phyloP scores from a whole-genome alignment of 257 asterid genomes.

The Avicennia marina region DNA sequence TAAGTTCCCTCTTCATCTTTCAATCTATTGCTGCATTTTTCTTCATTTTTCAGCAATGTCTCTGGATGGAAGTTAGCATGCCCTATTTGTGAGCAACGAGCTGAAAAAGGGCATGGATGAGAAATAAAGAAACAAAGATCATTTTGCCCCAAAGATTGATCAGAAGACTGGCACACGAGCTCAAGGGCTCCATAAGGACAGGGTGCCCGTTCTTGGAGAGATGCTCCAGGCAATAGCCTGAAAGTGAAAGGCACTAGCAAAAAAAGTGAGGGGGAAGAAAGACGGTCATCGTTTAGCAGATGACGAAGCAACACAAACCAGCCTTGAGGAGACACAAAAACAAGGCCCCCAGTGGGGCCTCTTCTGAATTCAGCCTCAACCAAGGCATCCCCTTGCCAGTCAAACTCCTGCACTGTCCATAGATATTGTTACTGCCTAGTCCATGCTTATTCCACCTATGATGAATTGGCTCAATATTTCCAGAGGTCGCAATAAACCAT shows the following conservation, averaged over 20 bases:
- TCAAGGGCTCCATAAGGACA: background rate
- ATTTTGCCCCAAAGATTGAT: background rate
- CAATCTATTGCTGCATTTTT: too few species aligned
- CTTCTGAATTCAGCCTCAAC: conserved; percentile 60
- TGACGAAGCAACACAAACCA: conserved; percentile 3
- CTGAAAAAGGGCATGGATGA: background rate
- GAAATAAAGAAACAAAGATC: background rate
- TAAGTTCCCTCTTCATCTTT: too few species aligned
- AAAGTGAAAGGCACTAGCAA: conserved; percentile 1
- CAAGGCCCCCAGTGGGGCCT: conserved; percentile 20
- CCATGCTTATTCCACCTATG: conserved; percentile 84
- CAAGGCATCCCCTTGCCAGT: conserved; percentile 85
- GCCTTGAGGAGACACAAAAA: conserved; percentile 13
- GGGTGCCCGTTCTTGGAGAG: background rate
- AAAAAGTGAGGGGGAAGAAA: conserved; percentile 16
- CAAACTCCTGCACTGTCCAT: conserved; percentile 62
- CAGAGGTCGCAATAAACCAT: conserved; percentile 66
- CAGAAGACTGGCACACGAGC: background rate
- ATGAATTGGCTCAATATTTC: conserved; percentile 53
- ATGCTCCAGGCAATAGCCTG: background rate
- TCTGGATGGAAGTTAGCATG: too few species aligned
- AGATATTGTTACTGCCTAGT: conserved; percentile 60
- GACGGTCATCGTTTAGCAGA: background rate
- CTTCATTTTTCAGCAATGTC: too few species aligned
- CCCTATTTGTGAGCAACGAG: conserved; percentile 7